phyloP scores from a whole-genome alignment of 2,329 filamentous ascomycete species.

The Chaetomium strumarium region DNA sequence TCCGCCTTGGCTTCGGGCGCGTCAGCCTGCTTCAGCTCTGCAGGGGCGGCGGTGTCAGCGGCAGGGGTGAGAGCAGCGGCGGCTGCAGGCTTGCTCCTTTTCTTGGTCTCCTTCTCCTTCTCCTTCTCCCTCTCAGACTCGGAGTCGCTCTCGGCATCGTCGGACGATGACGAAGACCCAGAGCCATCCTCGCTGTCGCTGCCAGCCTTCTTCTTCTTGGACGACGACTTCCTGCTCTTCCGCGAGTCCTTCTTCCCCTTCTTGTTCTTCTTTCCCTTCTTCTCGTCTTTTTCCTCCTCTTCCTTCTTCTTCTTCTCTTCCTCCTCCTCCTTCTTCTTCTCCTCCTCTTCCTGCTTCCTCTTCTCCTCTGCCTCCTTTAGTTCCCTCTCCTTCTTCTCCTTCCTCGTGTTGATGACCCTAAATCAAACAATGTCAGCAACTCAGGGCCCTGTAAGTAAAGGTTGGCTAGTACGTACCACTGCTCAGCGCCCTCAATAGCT shows the following conservation, averaged over 20 bases:
- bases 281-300: constrained; percentile 26
- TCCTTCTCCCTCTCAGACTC: constrained; percentile 12
- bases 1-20: background rate
- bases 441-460: too few species aligned
- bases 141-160: constrained; percentile 8
- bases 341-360: constrained; percentile 34
- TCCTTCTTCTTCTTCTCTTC: constrained; percentile 30
- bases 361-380: constrained; percentile 38
- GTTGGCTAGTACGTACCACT: constrained; percentile 30
- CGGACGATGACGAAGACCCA: constrained; percentile 3
- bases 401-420: constrained; percentile 41
- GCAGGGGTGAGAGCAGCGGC: background rate
- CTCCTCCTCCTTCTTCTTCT: constrained; percentile 31
- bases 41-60: constrained; percentile 1
- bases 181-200: constrained; percentile 1
- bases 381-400: constrained; percentile 44
- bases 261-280: constrained; percentile 24
- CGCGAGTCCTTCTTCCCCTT: constrained; percentile 11
- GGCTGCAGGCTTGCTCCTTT: constrained; percentile 5
- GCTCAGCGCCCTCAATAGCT: constrained; percentile 41
- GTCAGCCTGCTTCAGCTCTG: background rate
- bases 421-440: too few species aligned
- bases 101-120: constrained; percentile 9
- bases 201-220: constrained; percentile 15
- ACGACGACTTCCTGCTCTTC: constrained; percentile 16